A percentile compares a stretch with the other conserved stretches of the same genome.
These are phyloP conservation scores for Hypoxylon sp. DNA, from an alignment of 2,329 filamentous ascomycete genomes.

Conservation along the genomic window DNA sequence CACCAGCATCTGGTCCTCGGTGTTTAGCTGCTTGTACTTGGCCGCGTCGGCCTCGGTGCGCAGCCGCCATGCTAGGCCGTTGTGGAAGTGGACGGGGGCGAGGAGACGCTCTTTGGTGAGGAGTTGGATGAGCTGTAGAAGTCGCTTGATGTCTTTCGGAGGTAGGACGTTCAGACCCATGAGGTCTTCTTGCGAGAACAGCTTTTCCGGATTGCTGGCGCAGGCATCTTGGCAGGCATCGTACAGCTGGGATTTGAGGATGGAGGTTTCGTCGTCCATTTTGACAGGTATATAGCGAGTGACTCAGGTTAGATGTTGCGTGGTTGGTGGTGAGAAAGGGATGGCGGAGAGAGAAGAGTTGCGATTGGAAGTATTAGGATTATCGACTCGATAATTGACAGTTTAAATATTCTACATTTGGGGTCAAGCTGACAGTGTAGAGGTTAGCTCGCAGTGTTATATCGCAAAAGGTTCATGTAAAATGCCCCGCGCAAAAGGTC, in stretches of 20 bases:
- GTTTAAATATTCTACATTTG: no score
- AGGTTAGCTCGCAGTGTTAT: no score
- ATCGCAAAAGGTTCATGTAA: no score
- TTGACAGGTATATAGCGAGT: constrained; percentile 10
- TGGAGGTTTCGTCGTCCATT: constrained; percentile 48
- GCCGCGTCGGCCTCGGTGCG: constrained; percentile 70
- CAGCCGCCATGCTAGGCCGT: constrained; percentile 67
- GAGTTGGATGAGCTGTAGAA: constrained; percentile 67
- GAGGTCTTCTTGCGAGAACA: constrained; percentile 71
- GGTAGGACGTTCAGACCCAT: constrained; percentile 68
- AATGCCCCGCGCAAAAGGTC: constrained; percentile 10
- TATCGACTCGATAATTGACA: no score
- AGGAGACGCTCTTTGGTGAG: constrained; percentile 72
- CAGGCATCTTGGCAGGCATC: constrained; percentile 63
- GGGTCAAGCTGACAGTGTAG: no score
- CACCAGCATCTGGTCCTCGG: constrained; percentile 83
- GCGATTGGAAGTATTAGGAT: background rate
- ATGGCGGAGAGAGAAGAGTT: background rate
- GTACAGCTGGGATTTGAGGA: constrained; percentile 69
- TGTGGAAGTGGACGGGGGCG: constrained; percentile 59
- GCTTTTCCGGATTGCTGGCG: constrained; percentile 56
- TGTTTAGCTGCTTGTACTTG: constrained; percentile 71
- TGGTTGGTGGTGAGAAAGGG: background rate
- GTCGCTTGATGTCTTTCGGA: constrained; percentile 64
- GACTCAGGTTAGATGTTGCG: constrained; percentile 2